These are phyloP conservation scores for Scalesia atractyloides DNA, from an alignment of 129 eudicot genomes.

Conservation along the genomic window DNA sequence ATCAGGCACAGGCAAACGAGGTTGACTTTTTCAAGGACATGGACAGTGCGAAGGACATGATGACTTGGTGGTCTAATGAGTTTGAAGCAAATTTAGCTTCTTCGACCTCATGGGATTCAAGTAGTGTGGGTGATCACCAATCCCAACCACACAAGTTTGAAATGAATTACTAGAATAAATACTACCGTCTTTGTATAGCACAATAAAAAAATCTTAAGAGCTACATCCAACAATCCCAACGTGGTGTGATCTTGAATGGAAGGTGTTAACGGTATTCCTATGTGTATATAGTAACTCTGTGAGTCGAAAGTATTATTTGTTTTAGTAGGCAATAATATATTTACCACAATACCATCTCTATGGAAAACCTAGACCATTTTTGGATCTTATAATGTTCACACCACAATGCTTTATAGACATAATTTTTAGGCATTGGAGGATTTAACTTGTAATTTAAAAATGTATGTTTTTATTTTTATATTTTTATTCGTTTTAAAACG, in stretches of 20 bases:
- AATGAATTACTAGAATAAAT: too few relatives aligned
- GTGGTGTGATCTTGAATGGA: constrained; percentile 22
- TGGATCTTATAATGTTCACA: not conserved
- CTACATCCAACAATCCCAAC: not conserved
- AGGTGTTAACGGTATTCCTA: constrained; percentile 1
- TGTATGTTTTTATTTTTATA: not conserved
- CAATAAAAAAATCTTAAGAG: too few relatives aligned
- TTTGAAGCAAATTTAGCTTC: constrained; percentile 53
- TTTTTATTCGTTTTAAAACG: not conserved
- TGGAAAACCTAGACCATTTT: not conserved
- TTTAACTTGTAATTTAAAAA: not conserved
- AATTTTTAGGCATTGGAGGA: not conserved
- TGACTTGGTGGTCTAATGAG: constrained; percentile 71
- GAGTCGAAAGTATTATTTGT: not conserved
- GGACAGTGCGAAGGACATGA: constrained; percentile 44
- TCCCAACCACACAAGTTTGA: too few relatives aligned
- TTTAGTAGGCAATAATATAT: constrained; percentile 1
- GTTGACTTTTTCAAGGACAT: constrained; percentile 53
- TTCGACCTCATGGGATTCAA: constrained; percentile 62
- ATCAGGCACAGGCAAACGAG: constrained; percentile 25
- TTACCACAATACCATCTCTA: not conserved
- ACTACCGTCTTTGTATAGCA: too few relatives aligned
- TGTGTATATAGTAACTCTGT: not conserved
- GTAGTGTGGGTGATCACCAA: constrained; percentile 32
- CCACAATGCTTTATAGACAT: not conserved